Base-by-base conservation (phyloP, 2,329 filamentous ascomycete genomes). In the Teratosphaeria gauchensis region DNA sequence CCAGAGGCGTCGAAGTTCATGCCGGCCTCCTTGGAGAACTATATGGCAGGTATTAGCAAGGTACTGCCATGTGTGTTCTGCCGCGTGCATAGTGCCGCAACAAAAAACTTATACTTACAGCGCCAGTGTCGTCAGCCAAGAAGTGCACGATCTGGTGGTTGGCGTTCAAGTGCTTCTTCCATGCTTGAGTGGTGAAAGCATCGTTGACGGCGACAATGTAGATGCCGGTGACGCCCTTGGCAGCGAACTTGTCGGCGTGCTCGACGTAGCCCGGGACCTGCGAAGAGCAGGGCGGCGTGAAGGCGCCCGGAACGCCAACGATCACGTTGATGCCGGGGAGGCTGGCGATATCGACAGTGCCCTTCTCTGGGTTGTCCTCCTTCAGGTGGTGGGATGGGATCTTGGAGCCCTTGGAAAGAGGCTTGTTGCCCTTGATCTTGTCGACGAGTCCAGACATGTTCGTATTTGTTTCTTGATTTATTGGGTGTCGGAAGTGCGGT, bases 141-240 rank as follows among this genome's bases (percentile, higher is more conserved):
- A 68, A 63, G 57, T 68, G 66, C 5, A 68, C 65, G 5, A 63
- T 38, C 1, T 60, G 58, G 48, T 65, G 59, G 33, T 63, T 56
- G 52, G 61, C 63, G 35, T 61, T 59, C 30, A 66, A 60, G 59
- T 68, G 63, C 61, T 65, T 64, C 57, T 66, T 66, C 66, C 66
- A 68, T 1, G 66, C 66, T 59, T 66, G 56, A 8, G 62, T 65
- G 28, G 63, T 65, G 60, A 68, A 68, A 1, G 59, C 61, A 51
- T 68, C 66, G 58, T 68, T 68, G 42, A 68, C 64, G 6, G 65
- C 66, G 21, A 68, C 64, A 54, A 68, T 64, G 60, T 66, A 68
- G 54, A 68, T 68, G 42, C 66, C 65, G 28, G 61, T 56, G 24
- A 68, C 65, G 48, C 65, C 66, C 61, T 68, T 66, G 32, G 63